Evolutionary conservation across 805 yeast genomes (phyloP), one percentile per base, ranked within the genome.

Genomic region (Candida corydali): DNA sequence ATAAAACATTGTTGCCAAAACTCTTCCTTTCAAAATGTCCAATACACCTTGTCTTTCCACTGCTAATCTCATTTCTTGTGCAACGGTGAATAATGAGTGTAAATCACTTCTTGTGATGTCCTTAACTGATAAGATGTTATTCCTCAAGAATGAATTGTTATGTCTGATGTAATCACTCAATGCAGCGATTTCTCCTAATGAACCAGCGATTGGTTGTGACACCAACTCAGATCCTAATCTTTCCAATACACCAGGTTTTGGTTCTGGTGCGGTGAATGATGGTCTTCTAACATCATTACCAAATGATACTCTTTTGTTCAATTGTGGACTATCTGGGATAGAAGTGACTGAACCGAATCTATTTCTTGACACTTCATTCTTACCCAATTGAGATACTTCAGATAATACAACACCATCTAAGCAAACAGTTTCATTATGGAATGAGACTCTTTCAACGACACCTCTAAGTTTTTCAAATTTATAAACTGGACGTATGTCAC

Each of bases 1-100:
- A 63, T 88, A 93, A 73, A 93, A 93, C 72, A 93, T 82, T 8
- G 98, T 94, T 32, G 96, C 86, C 54, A 93, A 73, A 38, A 93
- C 80, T 54, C 95, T 81, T 42, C 98, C 96, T 61, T 82, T 78
- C 69, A 93, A 76, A 44, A 93, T 65, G 61, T 91, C 96, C 57
- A 93, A 70, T 37, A 87, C 94, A 53, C 98, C 98, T 55, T 82
- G 84, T 69, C 98, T 84, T 69, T 91, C 97, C 42, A 93, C 98
- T 31, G 93, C 91, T 47, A 93, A 76, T 63, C 97, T 79, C 88
- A 93, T 82, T 67, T 94, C 98, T 70, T 91, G 96, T 27, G 99
- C 98, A 52, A 93, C 94, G 17, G 96, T 83, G 70, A 93, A 93
- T 59, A 93, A 73, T 19, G 88, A 78, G 61, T 91, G 98, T 63